phyloP scores from a whole-genome alignment of 2,329 filamentous ascomycete species.

The Exophiala oligosperma region DNA sequence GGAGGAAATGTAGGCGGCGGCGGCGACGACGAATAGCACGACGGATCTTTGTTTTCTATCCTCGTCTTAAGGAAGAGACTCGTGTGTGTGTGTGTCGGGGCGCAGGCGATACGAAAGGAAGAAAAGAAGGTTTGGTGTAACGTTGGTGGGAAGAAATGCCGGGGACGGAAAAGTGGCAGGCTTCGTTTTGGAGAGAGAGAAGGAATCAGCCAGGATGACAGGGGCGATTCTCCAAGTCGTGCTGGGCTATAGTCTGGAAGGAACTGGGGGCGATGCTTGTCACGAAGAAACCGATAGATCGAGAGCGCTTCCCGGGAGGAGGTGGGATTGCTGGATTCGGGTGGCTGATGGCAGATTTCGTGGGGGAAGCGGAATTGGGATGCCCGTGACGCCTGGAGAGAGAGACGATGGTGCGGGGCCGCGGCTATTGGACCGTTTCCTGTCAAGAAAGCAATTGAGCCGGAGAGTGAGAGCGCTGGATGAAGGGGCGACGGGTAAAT shows the following conservation, averaged over 20 bases:
- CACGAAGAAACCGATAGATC: background rate
- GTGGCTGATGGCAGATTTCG: background rate
- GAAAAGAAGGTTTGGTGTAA: constrained; percentile 5
- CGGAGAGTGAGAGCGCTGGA: background rate
- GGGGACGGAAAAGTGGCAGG: constrained; percentile 6
- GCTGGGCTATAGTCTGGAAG: background rate
- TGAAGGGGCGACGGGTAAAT: background rate
- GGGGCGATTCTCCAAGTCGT: constrained; percentile 5
- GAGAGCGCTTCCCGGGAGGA: background rate
- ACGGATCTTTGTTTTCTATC: background rate
- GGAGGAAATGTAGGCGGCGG: background rate
- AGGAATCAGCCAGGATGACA: constrained; percentile 3
- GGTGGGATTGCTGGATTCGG: background rate
- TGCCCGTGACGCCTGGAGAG: background rate
- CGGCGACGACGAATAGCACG: background rate
- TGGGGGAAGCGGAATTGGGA: background rate
- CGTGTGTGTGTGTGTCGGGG: background rate
- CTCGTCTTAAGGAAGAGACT: background rate
- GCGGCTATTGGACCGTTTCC: background rate
- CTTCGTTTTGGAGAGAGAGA: background rate
- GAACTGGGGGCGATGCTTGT: background rate
- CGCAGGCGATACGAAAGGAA: constrained; percentile 2
- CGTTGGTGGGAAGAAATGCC: constrained; percentile 13
- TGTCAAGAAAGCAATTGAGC: background rate
- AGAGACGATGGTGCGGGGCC: background rate